Conservation (phyloP, 192 early-diverging fungal species). For the Coemansia sp. region DNA sequence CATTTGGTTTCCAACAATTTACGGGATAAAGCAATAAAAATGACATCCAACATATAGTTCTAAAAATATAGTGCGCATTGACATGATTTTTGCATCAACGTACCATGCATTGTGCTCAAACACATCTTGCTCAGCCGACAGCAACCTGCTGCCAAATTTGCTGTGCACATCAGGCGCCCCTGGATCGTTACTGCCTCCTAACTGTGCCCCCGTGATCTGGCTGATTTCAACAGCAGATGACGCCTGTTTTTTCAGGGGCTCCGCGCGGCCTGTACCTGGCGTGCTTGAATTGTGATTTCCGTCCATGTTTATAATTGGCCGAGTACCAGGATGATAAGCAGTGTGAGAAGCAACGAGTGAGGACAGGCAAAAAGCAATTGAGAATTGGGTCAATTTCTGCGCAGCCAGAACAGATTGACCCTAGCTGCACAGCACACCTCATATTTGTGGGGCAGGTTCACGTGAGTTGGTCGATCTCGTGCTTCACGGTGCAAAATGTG, state of each 20-base stretch:
- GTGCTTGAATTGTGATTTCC: slow-evolving; percentile 9
- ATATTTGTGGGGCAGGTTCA: slow-evolving; percentile 21
- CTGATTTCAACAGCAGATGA: slow-evolving; percentile 43
- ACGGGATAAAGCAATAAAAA: not conserved
- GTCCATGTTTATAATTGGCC: not conserved
- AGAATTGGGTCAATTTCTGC: not conserved
- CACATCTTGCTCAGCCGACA: slow-evolving; percentile 73
- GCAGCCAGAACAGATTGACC: not conserved
- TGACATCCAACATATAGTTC: not conserved
- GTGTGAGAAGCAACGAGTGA: not conserved
- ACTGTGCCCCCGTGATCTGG: slow-evolving; percentile 9
- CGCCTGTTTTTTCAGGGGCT: slow-evolving; percentile 38
- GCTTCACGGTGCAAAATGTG: not conserved
- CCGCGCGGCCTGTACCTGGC: slow-evolving; percentile 2
- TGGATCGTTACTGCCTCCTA: slow-evolving; percentile 6
- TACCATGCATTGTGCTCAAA: slow-evolving; percentile 95
- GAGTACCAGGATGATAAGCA: no score
- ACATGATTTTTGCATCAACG: slow-evolving; percentile 7
- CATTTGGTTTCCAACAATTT: not conserved
- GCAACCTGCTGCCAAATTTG: slow-evolving; percentile 74
- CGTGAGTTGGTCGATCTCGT: slow-evolving; percentile 18
- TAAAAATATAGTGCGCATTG: slow-evolving; percentile 1
- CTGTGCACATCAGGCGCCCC: slow-evolving; percentile 5
- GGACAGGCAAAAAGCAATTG: not conserved
- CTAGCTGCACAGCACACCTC: slow-evolving; percentile 2